Evolutionary conservation across 805 yeast genomes (phyloP).

Genomic region (Candida insectorum): DNA sequence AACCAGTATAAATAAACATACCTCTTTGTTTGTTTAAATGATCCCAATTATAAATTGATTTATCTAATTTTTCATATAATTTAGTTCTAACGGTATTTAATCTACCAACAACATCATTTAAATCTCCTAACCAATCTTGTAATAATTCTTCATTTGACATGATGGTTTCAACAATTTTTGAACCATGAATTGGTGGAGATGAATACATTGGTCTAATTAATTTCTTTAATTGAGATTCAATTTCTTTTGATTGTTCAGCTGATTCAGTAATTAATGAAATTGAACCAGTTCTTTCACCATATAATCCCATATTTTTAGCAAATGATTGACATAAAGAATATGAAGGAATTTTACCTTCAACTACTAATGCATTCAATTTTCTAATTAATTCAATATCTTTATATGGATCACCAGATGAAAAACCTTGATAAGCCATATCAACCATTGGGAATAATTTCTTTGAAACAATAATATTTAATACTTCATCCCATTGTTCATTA

Average conservation of each 20-base stretch:
- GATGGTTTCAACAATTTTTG: slow-evolving; percentile 79
- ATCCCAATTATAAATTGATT: slow-evolving; percentile 71
- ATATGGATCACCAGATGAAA: slow-evolving; percentile 79
- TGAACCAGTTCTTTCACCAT: slow-evolving; percentile 70
- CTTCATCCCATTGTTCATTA: slow-evolving; percentile 72
- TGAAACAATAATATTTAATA: slow-evolving; percentile 57
- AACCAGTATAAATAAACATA: slow-evolving; percentile 93
- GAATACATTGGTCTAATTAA: slow-evolving; percentile 85
- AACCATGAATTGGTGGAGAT: slow-evolving; percentile 93
- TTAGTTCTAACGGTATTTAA: slow-evolving; percentile 67
- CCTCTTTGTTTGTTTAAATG: slow-evolving; percentile 89
- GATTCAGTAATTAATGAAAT: slow-evolving; percentile 60
- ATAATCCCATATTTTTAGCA: slow-evolving; percentile 48
- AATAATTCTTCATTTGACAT: slow-evolving; percentile 55
- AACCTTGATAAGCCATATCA: slow-evolving; percentile 96
- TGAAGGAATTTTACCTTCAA: slow-evolving; percentile 47
- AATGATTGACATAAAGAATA: slow-evolving; percentile 51
- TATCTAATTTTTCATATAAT: slow-evolving; percentile 61
- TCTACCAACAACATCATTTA: slow-evolving; percentile 73
- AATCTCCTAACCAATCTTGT: slow-evolving; percentile 78
- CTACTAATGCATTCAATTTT: slow-evolving; percentile 46
- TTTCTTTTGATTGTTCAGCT: slow-evolving; percentile 46
- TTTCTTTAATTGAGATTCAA: slow-evolving; percentile 79
- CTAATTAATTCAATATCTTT: slow-evolving; percentile 57
- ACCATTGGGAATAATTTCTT: slow-evolving; percentile 73